Evolutionary conservation across 2,329 filamentous ascomycete genomes (phyloP).

Genomic region (Cylindrodendrum hubeiense): DNA sequence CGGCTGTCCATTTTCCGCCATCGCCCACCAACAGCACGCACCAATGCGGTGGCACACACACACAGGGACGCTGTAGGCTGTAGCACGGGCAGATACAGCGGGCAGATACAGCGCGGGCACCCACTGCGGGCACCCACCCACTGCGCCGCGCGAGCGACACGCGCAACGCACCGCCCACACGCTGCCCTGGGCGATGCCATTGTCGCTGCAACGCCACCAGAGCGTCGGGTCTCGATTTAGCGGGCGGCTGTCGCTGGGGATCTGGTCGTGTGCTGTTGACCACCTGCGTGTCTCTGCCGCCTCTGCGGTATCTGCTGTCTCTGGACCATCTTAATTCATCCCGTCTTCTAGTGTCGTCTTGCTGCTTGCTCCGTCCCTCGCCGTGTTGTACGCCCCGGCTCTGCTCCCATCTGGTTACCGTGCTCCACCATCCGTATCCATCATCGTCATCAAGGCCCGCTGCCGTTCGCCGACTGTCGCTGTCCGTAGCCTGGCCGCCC

Average conservation of each 20-base stretch:
- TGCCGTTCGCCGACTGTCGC: slow-evolving; percentile 1
- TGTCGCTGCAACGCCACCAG: slow-evolving; percentile 4
- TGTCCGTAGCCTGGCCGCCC: slow-evolving; percentile 19
- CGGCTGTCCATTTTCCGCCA: slow-evolving; percentile 15
- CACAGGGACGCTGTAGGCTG: slow-evolving; percentile 3
- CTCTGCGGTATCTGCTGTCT: neutral
- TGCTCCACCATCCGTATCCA: neutral
- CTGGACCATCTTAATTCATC: neutral
- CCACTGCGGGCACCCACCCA: neutral
- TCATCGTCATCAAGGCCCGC: neutral
- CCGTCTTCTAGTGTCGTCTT: neutral
- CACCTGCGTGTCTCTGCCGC: neutral
- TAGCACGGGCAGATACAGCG: slow-evolving; percentile 10
- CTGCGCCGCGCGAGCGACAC: neutral
- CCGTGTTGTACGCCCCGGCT: neutral
- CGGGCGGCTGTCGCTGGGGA: neutral
- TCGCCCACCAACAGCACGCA: slow-evolving; percentile 19
- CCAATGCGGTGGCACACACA: neutral
- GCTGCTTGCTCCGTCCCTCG: neutral
- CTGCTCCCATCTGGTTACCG: slow-evolving; percentile 1
- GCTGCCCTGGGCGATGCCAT: slow-evolving; percentile 10
- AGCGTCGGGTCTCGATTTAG: neutral
- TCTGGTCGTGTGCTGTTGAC: slow-evolving; percentile 7
- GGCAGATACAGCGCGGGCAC: slow-evolving; percentile 7
- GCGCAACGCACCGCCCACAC: slow-evolving; percentile 1